A percentile compares a stretch with the other conserved stretches of the same genome.
phyloP scores from a whole-genome alignment of 257 asterid species.

The Coffea eugenioides region DNA sequence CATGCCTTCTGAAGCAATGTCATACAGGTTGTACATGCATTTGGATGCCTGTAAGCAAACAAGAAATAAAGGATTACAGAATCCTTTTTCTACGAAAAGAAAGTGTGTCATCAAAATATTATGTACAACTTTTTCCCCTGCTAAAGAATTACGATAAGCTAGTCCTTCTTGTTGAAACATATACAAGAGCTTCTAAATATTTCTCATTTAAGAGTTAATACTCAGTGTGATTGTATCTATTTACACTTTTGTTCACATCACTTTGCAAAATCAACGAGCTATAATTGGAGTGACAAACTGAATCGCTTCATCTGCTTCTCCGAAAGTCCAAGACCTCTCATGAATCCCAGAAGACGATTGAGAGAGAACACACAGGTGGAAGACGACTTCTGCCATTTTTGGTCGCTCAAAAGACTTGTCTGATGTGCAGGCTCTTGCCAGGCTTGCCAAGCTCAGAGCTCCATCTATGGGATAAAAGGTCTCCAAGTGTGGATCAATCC shows the following conservation, averaged over 20 bases:
- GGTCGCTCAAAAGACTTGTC: conserved; percentile 65
- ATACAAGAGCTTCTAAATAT: background rate
- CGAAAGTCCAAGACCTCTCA: conserved; percentile 39
- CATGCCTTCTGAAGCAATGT: background rate
- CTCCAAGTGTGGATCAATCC: conserved; percentile 62
- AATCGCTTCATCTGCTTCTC: conserved; percentile 47
- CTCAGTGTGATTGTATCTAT: background rate
- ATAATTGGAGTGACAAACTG: conserved; percentile 41
- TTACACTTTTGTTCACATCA: background rate
- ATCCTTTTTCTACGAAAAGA: background rate
- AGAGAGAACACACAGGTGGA: conserved; percentile 51
- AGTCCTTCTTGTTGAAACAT: background rate
- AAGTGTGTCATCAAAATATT: background rate
- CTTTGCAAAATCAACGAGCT: conserved; percentile 35
- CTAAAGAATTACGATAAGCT: conserved; percentile 4
- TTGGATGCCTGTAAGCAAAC: background rate
- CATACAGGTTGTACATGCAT: background rate
- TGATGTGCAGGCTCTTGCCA: conserved; percentile 66
- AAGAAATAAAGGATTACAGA: background rate
- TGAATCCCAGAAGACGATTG: conserved; percentile 51
- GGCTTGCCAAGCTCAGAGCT: conserved; percentile 62
- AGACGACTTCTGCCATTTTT: conserved; percentile 60
- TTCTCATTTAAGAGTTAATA: background rate
- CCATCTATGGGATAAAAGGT: conserved; percentile 46
- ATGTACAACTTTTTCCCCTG: background rate